Percentiles rank a stretch among this genome's conserved stretches.
phyloP scores from a whole-genome alignment of 768 basidiomycete species.

The Lentinula detonsa region DNA sequence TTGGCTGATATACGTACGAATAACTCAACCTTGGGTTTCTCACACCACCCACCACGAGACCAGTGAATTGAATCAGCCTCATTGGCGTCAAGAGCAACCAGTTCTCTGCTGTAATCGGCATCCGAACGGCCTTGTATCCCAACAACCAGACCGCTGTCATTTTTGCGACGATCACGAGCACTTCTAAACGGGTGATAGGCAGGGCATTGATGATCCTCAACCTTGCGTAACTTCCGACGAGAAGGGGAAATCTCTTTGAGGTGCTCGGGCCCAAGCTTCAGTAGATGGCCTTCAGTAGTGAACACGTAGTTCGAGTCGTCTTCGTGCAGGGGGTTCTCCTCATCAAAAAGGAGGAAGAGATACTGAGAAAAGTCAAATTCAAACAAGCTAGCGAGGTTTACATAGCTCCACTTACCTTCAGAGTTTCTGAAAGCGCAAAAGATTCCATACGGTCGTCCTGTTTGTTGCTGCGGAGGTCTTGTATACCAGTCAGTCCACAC shows the following conservation, averaged over 20 bases:
- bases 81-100: constrained; percentile 51
- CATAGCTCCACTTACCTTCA: constrained; percentile 52
- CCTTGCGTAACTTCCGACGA: constrained; percentile 54
- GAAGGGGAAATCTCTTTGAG: constrained; percentile 53
- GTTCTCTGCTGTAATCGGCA: constrained; percentile 71
- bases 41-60: constrained; percentile 73
- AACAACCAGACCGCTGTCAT: constrained; percentile 44
- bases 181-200: constrained; percentile 47
- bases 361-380: constrained; percentile 47
- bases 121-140: constrained; percentile 74
- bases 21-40: constrained; percentile 55
- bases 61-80: constrained; percentile 50
- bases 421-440: constrained; percentile 88
- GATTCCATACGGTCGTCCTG: constrained; percentile 96
- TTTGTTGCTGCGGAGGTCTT: constrained; percentile 70
- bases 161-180: constrained; percentile 22
- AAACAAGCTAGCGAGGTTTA: not conserved
- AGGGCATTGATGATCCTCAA: constrained; percentile 71
- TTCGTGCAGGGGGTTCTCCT: constrained; percentile 64
- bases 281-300: constrained; percentile 92
- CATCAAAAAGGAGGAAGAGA: constrained; percentile 88
- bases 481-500: constrained; percentile 82
- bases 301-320: constrained; percentile 88
- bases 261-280: constrained; percentile 54
- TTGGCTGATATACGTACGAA: constrained; percentile 44